Base-by-base conservation (phyloP, 2,329 filamentous ascomycete genomes). In the Ascocoryne sarcoides region DNA sequence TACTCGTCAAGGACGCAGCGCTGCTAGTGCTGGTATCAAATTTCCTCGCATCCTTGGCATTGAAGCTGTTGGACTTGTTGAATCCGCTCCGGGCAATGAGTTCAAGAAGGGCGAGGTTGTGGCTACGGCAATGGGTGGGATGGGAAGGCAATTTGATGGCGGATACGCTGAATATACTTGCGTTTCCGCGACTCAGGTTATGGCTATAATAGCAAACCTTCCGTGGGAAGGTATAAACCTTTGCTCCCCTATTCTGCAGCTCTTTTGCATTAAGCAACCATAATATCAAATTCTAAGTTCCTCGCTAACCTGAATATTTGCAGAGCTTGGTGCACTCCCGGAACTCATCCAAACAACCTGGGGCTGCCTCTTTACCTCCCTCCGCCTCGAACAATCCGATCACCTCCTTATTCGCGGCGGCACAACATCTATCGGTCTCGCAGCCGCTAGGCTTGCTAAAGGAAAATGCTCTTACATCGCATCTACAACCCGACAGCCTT, bases 331-430 rank as follows among this genome's bases (percentile, higher is more conserved):
- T 3, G 66, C 67, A 1, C 52, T 69, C 32, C 66, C 67, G 2
- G 68, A 70, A 52, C 70, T 71, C 67, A 46, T 72, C 43, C 67
- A 70, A 53, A 71, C 68, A 3, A 63, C 67, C 0, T 70, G 63
- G 52, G 66, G 68, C 1, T 61, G 60, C 4, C 44, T 72, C 23
- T 61, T 63, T 19, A 55, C 52, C 31, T 52, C 59, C 2, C 47
- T 71, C 30, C 49, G 58, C 23, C 42, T 70, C 10, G 37, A 59
- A 32, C 52, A 58, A n/a, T 61, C 59, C 0, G 67, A 72, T 9
- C 60, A 54, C 12, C 42, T 72, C 37, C 54, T 73, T n/a, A 60
- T 72, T 9, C 57, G 68, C 4, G 68, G 69, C 2, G 68, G 65
- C 0, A 70, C 68, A 3, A 69, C 65, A 4, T 65, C 61, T 33